Conservation (phyloP, 2,329 filamentous ascomycete genomes). For the Talaromyces sp. region DNA sequence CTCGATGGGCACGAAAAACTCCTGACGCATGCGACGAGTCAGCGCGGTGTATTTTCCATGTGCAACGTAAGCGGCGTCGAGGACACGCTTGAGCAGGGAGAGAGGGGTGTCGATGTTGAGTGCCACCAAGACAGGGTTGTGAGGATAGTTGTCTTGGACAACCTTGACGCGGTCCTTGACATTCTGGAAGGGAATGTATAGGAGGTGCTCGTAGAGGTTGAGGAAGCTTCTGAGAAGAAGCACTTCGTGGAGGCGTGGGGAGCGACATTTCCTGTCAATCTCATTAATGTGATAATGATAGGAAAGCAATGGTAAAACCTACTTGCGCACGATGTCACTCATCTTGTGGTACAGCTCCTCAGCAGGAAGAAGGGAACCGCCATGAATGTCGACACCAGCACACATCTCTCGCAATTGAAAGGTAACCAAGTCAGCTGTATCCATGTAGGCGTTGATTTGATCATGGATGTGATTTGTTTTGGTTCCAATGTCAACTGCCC, state of each 20-base stretch:
- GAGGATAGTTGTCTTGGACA: not conserved
- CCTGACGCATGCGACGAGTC: not conserved
- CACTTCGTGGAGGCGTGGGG: slow-evolving; percentile 3
- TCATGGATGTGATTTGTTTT: slow-evolving; percentile 1
- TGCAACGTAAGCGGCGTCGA: not conserved
- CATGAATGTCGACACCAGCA: not conserved
- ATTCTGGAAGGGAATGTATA: slow-evolving; percentile 4
- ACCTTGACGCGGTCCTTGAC: slow-evolving; percentile 3
- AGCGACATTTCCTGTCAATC: not conserved
- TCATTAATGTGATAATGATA: not conserved
- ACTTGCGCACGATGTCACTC: slow-evolving; percentile 6
- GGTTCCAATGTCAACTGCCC: slow-evolving; percentile 8
- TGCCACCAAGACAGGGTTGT: not conserved
- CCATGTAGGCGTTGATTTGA: not conserved
- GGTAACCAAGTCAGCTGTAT: not conserved
- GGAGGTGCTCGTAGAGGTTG: not conserved
- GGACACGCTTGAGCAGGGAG: slow-evolving; percentile 10
- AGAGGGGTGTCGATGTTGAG: slow-evolving; percentile 12
- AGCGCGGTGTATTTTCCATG: slow-evolving; percentile 1
- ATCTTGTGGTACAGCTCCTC: slow-evolving; percentile 14
- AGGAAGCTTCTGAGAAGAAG: not conserved
- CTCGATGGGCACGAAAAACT: slow-evolving; percentile 15
- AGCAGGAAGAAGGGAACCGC: not conserved
- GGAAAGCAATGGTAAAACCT: not conserved
- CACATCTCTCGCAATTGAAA: not conserved